Conservation (phyloP, 768 basidiomycete species). For the Clitopilus passeckerianus region DNA sequence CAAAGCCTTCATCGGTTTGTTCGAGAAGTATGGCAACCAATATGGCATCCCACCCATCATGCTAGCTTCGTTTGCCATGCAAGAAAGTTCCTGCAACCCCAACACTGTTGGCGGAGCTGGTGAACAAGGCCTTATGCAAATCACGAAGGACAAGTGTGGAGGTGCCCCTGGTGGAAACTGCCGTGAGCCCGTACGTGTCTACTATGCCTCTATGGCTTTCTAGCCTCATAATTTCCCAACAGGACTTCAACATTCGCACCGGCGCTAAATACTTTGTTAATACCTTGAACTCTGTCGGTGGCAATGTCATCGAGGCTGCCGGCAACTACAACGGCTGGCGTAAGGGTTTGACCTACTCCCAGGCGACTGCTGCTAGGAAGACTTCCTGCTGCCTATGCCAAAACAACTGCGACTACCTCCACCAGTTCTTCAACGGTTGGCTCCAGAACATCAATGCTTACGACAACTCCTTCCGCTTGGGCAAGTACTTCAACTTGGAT, state of each 20-base stretch:
- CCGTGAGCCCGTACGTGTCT: slow-evolving; percentile 34
- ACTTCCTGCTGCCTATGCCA: slow-evolving; percentile 63
- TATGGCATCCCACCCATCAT: slow-evolving; percentile 64
- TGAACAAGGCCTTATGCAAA: slow-evolving; percentile 86
- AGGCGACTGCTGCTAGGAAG: slow-evolving; percentile 55
- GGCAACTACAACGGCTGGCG: slow-evolving; percentile 80
- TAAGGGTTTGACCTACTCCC: slow-evolving; percentile 47
- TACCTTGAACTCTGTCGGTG: slow-evolving; percentile 41
- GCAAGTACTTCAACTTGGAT: slow-evolving; percentile 66
- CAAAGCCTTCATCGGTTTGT: slow-evolving; percentile 39
- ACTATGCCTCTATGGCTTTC: background rate
- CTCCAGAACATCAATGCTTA: slow-evolving; percentile 54
- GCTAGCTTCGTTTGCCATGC: slow-evolving; percentile 84
- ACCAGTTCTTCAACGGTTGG: slow-evolving; percentile 75
- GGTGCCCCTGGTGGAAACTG: slow-evolving; percentile 47
- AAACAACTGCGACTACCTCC: slow-evolving; percentile 82
- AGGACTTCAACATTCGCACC: slow-evolving; percentile 72
- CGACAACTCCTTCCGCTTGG: slow-evolving; percentile 34
- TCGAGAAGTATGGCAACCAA: slow-evolving; percentile 53
- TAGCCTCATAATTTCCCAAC: slow-evolving; percentile 1
- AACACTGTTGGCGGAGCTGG: slow-evolving; percentile 65
- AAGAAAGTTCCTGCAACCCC: slow-evolving; percentile 73
- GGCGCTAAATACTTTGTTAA: slow-evolving; percentile 57
- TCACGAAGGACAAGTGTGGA: slow-evolving; percentile 73
- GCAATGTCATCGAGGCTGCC: slow-evolving; percentile 51